Evolutionary conservation across 2,329 filamentous ascomycete species (phyloP).

Genomic region (Lasiodiplodia hormozganensis): DNA sequence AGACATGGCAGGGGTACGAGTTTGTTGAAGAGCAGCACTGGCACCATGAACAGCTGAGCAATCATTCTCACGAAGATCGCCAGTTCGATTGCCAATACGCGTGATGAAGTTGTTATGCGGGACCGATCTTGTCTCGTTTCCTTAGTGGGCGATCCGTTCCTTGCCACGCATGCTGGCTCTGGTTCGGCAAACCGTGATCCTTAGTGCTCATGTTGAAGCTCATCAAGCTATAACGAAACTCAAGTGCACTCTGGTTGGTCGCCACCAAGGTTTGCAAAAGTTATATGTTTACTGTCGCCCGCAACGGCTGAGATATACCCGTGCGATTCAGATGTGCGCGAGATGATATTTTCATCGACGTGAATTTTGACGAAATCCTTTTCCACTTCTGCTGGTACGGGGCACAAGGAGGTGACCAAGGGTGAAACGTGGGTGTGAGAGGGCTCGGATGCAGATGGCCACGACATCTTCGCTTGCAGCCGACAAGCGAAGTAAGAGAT

Average conservation of each 20-base stretch:
- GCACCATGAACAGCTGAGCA: background rate
- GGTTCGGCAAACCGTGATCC: background rate
- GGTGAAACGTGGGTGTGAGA: too few species aligned
- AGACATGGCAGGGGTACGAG: slow-evolving; percentile 4
- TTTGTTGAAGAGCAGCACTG: background rate
- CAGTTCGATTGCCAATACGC: background rate
- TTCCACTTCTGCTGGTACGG: too few species aligned
- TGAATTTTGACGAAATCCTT: too few species aligned
- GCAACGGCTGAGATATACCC: background rate
- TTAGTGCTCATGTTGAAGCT: background rate
- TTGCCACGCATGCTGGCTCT: background rate
- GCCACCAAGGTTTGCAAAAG: too few species aligned
- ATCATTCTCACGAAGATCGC: background rate
- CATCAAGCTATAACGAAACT: background rate
- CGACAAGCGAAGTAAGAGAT: background rate
- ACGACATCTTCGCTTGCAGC: slow-evolving; percentile 4
- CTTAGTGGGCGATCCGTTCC: background rate
- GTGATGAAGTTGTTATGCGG: background rate
- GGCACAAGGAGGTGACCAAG: too few species aligned
- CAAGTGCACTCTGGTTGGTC: too few species aligned
- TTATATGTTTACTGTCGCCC: background rate
- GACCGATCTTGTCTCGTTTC: background rate
- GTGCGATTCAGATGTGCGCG: background rate
- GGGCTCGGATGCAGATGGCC: background rate
- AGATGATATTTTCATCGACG: too few species aligned